Evolutionary conservation across 2,329 filamentous ascomycete species (phyloP).

Genomic region (Cercospora sp.): DNA sequence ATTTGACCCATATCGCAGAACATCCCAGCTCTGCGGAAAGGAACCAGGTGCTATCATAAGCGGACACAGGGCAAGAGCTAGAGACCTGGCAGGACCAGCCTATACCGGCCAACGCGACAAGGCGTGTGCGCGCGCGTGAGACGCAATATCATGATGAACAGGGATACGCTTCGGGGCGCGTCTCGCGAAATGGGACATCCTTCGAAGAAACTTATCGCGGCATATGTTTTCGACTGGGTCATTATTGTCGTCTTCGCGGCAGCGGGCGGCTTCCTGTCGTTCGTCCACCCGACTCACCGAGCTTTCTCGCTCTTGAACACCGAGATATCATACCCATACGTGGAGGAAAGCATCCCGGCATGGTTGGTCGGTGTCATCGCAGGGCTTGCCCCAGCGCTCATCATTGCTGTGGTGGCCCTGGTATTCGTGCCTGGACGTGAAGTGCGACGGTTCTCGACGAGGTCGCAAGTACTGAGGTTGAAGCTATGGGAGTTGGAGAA

Average conservation of each 20-base stretch:
- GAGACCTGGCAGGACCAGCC: not conserved
- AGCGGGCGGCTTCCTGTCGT: conserved; percentile 48
- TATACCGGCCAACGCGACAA: not conserved
- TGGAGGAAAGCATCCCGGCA: conserved; percentile 70
- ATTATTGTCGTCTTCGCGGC: conserved; percentile 53
- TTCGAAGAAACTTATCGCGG: conserved; percentile 52
- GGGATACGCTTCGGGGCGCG: conserved; percentile 17
- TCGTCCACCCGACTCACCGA: conserved; percentile 63
- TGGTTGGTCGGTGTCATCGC: conserved; percentile 64
- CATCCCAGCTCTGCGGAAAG: not conserved
- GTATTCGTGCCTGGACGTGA: conserved; percentile 69
- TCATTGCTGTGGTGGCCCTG: conserved; percentile 69
- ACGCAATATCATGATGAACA: conserved; percentile 5
- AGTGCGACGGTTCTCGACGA: conserved; percentile 44
- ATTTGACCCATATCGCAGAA: not conserved
- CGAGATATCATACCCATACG: conserved; percentile 75
- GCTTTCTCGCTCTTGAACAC: conserved; percentile 73
- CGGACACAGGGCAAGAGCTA: not conserved
- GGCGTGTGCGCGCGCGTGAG: not conserved
- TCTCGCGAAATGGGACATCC: conserved; percentile 18
- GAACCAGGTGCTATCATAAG: not conserved
- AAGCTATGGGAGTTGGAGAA: conserved; percentile 89
- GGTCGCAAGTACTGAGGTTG: conserved; percentile 67
- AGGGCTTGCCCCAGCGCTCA: conserved; percentile 62
- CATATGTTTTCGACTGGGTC: conserved; percentile 74